Evolutionary conservation across 225 moss, liverwort and hornwort species (phyloP).

Genomic region (Thuidium tamariscinum): DNA sequence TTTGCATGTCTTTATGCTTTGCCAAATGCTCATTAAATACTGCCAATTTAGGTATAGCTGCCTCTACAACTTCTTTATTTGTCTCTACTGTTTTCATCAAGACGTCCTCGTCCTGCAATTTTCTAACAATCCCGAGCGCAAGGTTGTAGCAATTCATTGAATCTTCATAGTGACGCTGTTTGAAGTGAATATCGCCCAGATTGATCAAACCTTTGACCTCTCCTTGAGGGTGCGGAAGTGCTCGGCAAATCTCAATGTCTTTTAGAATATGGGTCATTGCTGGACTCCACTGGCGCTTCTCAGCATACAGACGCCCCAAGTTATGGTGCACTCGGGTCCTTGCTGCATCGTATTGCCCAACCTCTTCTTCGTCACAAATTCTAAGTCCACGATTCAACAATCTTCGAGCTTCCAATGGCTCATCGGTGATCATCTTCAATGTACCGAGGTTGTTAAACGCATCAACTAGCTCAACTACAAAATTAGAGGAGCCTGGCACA

Average conservation of each 20-base stretch:
- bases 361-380: slow-evolving; percentile 81
- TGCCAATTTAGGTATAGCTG: slow-evolving; percentile 47
- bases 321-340: slow-evolving; percentile 93
- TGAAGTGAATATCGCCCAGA: slow-evolving; percentile 67
- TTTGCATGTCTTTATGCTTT: slow-evolving; percentile 51
- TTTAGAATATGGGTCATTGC: slow-evolving; percentile 53
- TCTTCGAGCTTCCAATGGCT: slow-evolving; percentile 41
- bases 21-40: slow-evolving; percentile 34
- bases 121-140: slow-evolving; percentile 57
- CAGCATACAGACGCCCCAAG: slow-evolving; percentile 69
- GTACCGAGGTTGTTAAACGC: slow-evolving; percentile 87
- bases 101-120: slow-evolving; percentile 79
- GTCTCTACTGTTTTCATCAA: slow-evolving; percentile 36
- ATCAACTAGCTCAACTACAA: slow-evolving; percentile 76
- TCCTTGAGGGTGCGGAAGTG: slow-evolving; percentile 80
- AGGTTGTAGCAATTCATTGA: slow-evolving; percentile 54
- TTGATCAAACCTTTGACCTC: slow-evolving; percentile 94
- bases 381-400: slow-evolving; percentile 44
- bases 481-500: slow-evolving; percentile 38
- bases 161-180: slow-evolving; percentile 56
- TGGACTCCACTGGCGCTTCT: slow-evolving; percentile 51
- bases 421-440: slow-evolving; percentile 53
- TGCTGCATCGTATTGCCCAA: slow-evolving; percentile 62
- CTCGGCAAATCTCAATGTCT: slow-evolving; percentile 81
- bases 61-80: slow-evolving; percentile 50